A percentile compares a stretch with the other conserved stretches of the same genome.
Evolutionary conservation across 305 asterid genomes (phyloP).

Genomic region (Rubia balearica): DNA sequence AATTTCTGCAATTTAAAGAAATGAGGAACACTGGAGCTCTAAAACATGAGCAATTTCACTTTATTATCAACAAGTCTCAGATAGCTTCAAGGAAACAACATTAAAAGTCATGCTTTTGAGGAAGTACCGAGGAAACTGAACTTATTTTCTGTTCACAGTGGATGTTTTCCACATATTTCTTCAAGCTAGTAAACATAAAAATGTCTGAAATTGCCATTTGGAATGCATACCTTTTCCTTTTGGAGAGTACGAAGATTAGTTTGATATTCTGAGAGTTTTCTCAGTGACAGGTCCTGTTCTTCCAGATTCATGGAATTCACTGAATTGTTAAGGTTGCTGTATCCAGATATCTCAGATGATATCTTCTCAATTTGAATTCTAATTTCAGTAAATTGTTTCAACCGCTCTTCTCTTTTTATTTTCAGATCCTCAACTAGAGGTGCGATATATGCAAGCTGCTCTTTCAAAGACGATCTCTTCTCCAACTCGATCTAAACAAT

Average conservation of each 20-base stretch:
- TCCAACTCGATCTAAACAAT: slow-evolving; percentile 44
- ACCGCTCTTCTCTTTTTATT: slow-evolving; percentile 60
- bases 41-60: slow-evolving; percentile 1
- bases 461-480: slow-evolving; percentile 61
- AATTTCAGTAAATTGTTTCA: slow-evolving; percentile 67
- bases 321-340: slow-evolving; percentile 36
- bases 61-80: not conserved
- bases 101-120: not conserved
- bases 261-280: slow-evolving; percentile 77
- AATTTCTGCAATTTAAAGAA: not conserved
- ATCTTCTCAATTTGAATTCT: slow-evolving; percentile 82
- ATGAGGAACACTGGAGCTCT: not conserved
- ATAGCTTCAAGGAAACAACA: not conserved
- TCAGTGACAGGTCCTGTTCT: slow-evolving; percentile 70
- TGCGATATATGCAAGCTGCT: slow-evolving; percentile 55
- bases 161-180: not conserved
- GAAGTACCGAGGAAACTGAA: not conserved
- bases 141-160: not conserved
- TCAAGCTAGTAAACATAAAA: not conserved
- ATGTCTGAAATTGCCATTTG: not conserved
- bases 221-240: slow-evolving; percentile 67
- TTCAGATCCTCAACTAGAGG: slow-evolving; percentile 72
- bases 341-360: slow-evolving; percentile 62
- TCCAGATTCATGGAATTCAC: slow-evolving; percentile 41
- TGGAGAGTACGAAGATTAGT: slow-evolving; percentile 64